Conservation (phyloP, 1,284 basidiomycete genomes). For the Veloporphyrellus conicus region DNA sequence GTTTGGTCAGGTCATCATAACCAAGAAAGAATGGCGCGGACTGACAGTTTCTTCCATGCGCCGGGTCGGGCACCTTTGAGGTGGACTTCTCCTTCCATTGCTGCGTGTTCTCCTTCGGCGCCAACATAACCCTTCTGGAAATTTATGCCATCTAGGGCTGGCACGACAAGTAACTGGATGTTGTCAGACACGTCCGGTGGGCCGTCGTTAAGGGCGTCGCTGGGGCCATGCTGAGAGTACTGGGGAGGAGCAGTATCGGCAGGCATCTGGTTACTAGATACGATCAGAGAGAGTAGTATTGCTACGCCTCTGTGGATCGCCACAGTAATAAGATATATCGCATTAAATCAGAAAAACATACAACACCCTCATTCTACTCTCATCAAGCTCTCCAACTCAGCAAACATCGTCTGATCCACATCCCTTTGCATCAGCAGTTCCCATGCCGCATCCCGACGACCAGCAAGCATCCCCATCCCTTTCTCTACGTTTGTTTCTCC, state of each 20-base stretch:
- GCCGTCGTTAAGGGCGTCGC: slow-evolving; percentile 13
- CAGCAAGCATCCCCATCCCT: slow-evolving; percentile 71
- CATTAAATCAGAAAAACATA: slow-evolving; percentile 1
- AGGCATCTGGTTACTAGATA: slow-evolving; percentile 24
- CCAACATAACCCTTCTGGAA: slow-evolving; percentile 80
- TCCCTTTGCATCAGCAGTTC: slow-evolving; percentile 64
- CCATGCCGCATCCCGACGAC: slow-evolving; percentile 66
- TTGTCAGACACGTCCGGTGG: slow-evolving; percentile 16
- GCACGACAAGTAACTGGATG: slow-evolving; percentile 62
- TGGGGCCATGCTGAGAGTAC: slow-evolving; percentile 33
- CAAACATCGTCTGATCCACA: slow-evolving; percentile 66
- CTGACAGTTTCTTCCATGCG: slow-evolving; percentile 64
- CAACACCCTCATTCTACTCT: slow-evolving; percentile 48
- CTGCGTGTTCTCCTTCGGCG: slow-evolving; percentile 70
- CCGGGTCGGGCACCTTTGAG: slow-evolving; percentile 60
- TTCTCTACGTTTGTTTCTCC: slow-evolving; percentile 61
- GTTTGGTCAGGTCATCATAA: slow-evolving; percentile 11
- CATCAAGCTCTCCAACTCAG: slow-evolving; percentile 70
- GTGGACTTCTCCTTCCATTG: slow-evolving; percentile 78
- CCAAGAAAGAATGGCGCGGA: slow-evolving; percentile 10
- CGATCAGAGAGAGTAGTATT: slow-evolving; percentile 17
- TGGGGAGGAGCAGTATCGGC: slow-evolving; percentile 38
- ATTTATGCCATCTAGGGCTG: slow-evolving; percentile 58
- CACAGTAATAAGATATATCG: slow-evolving; percentile 17
- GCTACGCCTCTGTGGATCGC: slow-evolving; percentile 3